Evolutionary conservation across 2,329 filamentous ascomycete genomes (phyloP), one percentile per base, ranked within the genome.

Genomic region (Xylogone sp.): DNA sequence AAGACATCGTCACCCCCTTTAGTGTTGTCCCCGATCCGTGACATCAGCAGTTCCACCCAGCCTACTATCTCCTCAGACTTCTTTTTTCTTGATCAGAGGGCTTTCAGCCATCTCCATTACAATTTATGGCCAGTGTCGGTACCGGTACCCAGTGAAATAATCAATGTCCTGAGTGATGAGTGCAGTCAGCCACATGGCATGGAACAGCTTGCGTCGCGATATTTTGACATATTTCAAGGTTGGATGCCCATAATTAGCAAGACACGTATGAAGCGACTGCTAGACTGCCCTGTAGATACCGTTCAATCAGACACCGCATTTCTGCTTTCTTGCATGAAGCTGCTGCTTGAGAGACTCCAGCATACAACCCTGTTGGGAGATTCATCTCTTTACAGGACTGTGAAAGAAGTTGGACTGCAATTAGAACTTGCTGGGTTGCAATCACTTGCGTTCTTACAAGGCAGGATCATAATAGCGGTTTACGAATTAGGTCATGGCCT

Each of bases 141-240:
- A 6, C 43, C 43, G 12, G 4, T 45, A 16, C 43, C 43, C 16
- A 45, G 13, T 39, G 13, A 39, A 5, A 5, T 39, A 5, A 16
- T 39, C 8, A 18, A 16, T 18, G 34, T 16, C 34, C 34, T 39
- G 34, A 16, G 34, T 18, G 34, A 39, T 18, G 34, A 39, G n/a
- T 16, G n/a, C 13, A 4, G n/a, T 5, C 10, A 39, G 34, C 34
- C 34, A 5, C 34, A 16, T 7, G 34, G 34, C n/a, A 39, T 39
- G 34, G 48, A 74, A 81, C 52, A 78, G 78, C 8, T 73, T 69
- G n/a, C 13, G 13, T 39, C 34, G 8, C 34, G 34, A 9, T 39
- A 39, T 39, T 39, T 39, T 39, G 34, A 39, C 12, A 18, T 16
- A 4, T 13, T 39, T 18, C 34, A 39, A 9, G 34, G 34, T 16